These are phyloP conservation scores for Spathaspora boniae DNA, from an alignment of 805 yeast species.

Conservation along the genomic window DNA sequence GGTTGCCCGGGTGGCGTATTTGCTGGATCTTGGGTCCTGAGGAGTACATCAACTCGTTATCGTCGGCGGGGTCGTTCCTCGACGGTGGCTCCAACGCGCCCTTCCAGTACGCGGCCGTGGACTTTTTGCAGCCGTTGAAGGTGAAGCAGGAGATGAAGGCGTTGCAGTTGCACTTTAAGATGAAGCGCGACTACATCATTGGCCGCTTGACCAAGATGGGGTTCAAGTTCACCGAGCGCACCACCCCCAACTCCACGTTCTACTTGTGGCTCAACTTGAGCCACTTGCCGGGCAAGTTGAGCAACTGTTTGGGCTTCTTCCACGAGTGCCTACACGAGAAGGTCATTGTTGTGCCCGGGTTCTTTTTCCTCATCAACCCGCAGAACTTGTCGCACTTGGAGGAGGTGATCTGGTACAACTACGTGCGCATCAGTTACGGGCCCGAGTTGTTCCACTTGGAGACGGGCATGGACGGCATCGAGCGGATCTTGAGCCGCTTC, in stretches of 20 bases:
- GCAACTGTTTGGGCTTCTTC: conserved; percentile 59
- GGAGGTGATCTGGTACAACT: conserved; percentile 59
- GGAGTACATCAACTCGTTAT: conserved; percentile 50
- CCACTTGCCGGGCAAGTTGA: conserved; percentile 52
- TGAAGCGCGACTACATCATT: conserved; percentile 55
- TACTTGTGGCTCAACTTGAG: conserved; percentile 57
- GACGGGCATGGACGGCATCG: conserved; percentile 60
- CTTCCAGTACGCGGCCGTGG: conserved; percentile 57
- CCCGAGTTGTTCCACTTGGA: conserved; percentile 51
- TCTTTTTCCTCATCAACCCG: conserved; percentile 59
- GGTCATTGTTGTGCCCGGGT: conserved; percentile 61
- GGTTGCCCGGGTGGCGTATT: conserved; percentile 63
- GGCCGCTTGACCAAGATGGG: conserved; percentile 51
- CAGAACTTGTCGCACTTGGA: conserved; percentile 43
- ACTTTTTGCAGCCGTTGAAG: conserved; percentile 48
- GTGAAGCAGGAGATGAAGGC: conserved; percentile 55
- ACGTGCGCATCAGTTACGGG: conserved; percentile 57
- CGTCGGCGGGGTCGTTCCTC: conserved; percentile 56
- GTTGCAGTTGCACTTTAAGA: conserved; percentile 52
- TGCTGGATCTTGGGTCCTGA: conserved; percentile 66
- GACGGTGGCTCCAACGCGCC: conserved; percentile 64
- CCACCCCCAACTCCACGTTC: conserved; percentile 55
- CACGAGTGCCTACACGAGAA: conserved; percentile 60
- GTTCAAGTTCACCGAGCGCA: conserved; percentile 39
- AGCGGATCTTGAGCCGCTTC: conserved; percentile 42